A percentile compares a stretch with the other conserved stretches of the same genome.
Conservation (phyloP, 2,329 filamentous ascomycete species). For the Coniella lustricola region DNA sequence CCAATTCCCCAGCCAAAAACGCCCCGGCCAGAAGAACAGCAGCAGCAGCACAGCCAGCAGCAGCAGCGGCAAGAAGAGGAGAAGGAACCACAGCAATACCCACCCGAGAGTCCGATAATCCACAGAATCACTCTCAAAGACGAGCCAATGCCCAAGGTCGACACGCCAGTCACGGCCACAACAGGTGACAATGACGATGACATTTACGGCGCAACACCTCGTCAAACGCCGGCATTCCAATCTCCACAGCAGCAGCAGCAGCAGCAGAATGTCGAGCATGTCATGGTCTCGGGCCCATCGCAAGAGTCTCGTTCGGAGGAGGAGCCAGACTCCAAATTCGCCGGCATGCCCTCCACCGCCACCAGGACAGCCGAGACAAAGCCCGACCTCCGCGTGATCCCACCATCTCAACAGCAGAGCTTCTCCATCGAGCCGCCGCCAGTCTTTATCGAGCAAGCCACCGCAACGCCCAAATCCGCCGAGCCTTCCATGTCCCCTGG, state of each 20-base stretch:
- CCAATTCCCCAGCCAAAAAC: neutral
- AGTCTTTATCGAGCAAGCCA: neutral
- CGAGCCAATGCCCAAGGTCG: constrained; percentile 8
- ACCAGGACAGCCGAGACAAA: constrained; percentile 1
- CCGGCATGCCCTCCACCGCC: constrained; percentile 11
- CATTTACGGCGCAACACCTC: constrained; percentile 29
- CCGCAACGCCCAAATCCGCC: neutral
- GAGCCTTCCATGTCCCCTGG: neutral
- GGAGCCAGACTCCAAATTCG: constrained; percentile 13
- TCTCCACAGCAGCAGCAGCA: neutral
- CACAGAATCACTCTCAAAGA: constrained; percentile 17
- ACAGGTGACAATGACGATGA: constrained; percentile 24
- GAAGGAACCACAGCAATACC: neutral
- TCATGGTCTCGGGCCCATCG: constrained; percentile 1
- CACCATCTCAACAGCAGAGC: constrained; percentile 11
- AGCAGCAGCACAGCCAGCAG: no score
- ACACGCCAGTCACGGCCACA: constrained; percentile 12
- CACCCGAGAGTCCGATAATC: constrained; percentile 5
- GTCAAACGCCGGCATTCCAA: constrained; percentile 5
- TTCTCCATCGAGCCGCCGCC: constrained; percentile 8
- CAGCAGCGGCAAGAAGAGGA: no score
- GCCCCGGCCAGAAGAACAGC: no score
- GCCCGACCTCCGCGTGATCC: constrained; percentile 5
- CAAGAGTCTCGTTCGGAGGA: constrained; percentile 4
- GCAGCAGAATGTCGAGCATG: constrained; percentile 1